These are phyloP conservation scores for Psilocybe tampanensis DNA, from an alignment of 768 basidiomycete genomes.

Conservation along the genomic window DNA sequence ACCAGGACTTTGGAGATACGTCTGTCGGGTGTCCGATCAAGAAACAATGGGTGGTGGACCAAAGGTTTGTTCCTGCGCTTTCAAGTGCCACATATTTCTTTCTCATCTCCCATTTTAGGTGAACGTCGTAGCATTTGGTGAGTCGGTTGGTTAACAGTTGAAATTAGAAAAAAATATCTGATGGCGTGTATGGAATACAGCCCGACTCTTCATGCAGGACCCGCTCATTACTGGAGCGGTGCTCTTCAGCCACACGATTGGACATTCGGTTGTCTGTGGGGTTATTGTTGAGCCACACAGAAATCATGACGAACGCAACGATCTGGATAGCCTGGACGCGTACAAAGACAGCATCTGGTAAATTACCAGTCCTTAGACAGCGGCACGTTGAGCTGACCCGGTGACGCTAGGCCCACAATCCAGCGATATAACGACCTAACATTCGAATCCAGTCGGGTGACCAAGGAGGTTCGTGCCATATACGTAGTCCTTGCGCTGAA, in stretches of 20 bases:
- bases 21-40: conserved; percentile 3
- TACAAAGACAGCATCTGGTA: conserved; percentile 1
- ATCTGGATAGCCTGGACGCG: neutral
- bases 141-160: neutral
- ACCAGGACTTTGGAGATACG: conserved; percentile 4
- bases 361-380: neutral
- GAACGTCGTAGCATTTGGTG: conserved; percentile 7
- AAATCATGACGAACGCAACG: neutral
- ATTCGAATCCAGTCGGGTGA: neutral
- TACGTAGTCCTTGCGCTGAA: neutral
- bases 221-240: conserved; percentile 5
- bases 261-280: neutral
- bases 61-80: neutral
- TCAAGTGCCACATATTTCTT: too few relatives aligned
- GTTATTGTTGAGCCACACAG: conserved; percentile 1
- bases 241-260: neutral
- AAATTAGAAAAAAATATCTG: neutral
- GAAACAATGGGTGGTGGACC: conserved; percentile 3
- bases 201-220: conserved; percentile 1
- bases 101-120: neutral
- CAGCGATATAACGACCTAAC: conserved; percentile 1
- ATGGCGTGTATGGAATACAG: neutral
- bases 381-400: neutral
- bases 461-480: neutral
- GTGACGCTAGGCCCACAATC: conserved; percentile 1